A percentile compares a stretch with the other conserved stretches of the same genome.
phyloP scores from a whole-genome alignment of 768 basidiomycete genomes.

The Termitomyces sp. region DNA sequence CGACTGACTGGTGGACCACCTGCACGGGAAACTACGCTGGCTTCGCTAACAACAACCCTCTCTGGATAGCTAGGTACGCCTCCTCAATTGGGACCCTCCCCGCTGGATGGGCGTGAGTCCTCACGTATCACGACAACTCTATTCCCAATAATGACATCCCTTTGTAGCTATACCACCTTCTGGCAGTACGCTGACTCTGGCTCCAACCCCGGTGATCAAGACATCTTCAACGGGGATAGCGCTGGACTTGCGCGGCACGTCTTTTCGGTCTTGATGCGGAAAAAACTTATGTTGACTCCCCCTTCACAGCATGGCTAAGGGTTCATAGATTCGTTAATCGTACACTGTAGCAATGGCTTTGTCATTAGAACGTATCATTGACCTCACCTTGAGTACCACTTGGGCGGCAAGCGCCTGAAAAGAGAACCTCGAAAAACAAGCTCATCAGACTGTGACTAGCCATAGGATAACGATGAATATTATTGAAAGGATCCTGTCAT shows the following conservation, averaged over 20 bases:
- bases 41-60: conserved; percentile 46
- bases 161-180: conserved; percentile 42
- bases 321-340: conserved; percentile 1
- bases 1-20: conserved; percentile 61
- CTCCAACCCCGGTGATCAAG: conserved; percentile 51
- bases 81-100: conserved; percentile 49
- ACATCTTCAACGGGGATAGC: conserved; percentile 50
- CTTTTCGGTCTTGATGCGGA: no score
- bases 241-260: conserved; percentile 35
- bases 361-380: no score
- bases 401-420: no score
- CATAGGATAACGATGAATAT: not conserved
- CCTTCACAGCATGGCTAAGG: conserved; percentile 7
- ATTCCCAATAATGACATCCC: not conserved
- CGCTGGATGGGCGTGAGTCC: conserved; percentile 47
- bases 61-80: conserved; percentile 56
- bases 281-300: not conserved
- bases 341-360: no score
- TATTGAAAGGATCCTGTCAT: not conserved
- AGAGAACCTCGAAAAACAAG: no score
- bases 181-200: conserved; percentile 59
- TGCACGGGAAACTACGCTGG: conserved; percentile 56
- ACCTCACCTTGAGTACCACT: no score
- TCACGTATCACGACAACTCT: not conserved
- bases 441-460: no score